These are phyloP conservation scores for Peziza echinospora DNA, from an alignment of 495 filamentous ascomycete genomes.

Conservation along the genomic window DNA sequence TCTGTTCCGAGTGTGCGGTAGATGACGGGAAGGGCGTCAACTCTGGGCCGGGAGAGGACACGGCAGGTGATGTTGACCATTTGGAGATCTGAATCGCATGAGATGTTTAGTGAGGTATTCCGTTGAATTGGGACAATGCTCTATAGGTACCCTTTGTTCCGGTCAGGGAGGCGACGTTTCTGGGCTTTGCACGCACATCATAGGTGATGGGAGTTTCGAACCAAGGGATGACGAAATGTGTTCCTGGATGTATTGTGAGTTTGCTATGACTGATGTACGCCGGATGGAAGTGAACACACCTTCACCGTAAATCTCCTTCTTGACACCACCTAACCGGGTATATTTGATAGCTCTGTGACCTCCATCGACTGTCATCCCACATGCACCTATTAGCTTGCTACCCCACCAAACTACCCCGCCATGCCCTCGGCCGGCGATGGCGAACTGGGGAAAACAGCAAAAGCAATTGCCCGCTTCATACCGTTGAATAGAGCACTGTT, in stretches of 20 bases:
- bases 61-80: conserved; percentile 99
- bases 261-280: background rate
- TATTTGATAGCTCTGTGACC: conserved; percentile 99
- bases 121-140: background rate
- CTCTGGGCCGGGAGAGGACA: conserved; percentile 78
- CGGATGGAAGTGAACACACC: conserved; percentile 31
- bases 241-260: conserved; percentile 34
- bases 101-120: background rate
- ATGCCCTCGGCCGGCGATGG: too few species aligned
- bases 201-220: conserved; percentile 91
- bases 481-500: conserved; percentile 92
- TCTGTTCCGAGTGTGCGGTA: conserved; percentile 89
- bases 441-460: too few species aligned
- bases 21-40: conserved; percentile 80
- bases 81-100: conserved; percentile 44
- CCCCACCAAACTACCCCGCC: background rate
- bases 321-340: conserved; percentile 75
- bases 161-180: conserved; percentile 89
- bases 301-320: conserved; percentile 92
- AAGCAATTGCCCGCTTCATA: conserved; percentile 15
- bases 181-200: conserved; percentile 91
- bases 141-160: conserved; percentile 64
- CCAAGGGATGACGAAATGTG: conserved; percentile 84
- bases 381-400: background rate
- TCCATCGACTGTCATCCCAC: conserved; percentile 51